These are phyloP conservation scores for Aspergillus caelatus DNA, from an alignment of 2,329 filamentous ascomycete species.

Conservation along the genomic window DNA sequence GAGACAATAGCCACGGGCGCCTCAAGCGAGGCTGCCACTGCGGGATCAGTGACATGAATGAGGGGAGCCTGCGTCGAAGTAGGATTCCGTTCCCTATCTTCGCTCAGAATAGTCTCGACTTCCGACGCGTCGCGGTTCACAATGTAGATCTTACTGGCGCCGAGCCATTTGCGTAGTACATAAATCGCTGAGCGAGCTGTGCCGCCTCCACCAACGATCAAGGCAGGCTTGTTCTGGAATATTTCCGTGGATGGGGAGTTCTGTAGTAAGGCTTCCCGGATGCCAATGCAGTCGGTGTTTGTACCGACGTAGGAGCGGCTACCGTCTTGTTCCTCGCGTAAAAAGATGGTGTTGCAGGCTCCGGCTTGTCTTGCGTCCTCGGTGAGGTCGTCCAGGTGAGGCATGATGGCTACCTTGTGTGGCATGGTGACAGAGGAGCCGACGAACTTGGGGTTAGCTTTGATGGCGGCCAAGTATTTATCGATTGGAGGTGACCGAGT, in stretches of 20 bases:
- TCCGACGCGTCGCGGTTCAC: conserved; percentile 73
- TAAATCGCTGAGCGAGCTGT: conserved; percentile 79
- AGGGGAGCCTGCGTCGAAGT: conserved; percentile 48
- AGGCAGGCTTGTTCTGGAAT: conserved; percentile 60
- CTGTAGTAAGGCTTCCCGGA: conserved; percentile 70
- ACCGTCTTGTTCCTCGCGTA: conserved; percentile 51
- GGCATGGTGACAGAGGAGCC: conserved; percentile 81
- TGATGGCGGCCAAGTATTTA: conserved; percentile 38
- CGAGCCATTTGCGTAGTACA: conserved; percentile 70
- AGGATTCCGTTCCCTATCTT: conserved; percentile 61
- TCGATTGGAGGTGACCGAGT: conserved; percentile 39
- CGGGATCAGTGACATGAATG: conserved; percentile 62
- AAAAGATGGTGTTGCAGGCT: conserved; percentile 78
- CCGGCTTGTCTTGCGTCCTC: conserved; percentile 73
- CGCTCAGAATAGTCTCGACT: conserved; percentile 66
- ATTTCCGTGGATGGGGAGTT: conserved; percentile 42
- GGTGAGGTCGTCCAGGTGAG: conserved; percentile 72
- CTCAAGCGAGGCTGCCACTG: conserved; percentile 62
- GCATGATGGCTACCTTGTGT: conserved; percentile 76
- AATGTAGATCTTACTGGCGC: conserved; percentile 70
- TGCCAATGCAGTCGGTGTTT: conserved; percentile 80
- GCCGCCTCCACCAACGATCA: conserved; percentile 77
- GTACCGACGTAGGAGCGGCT: conserved; percentile 66
- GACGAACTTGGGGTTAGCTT: conserved; percentile 47
- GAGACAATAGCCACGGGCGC: conserved; percentile 69